These are phyloP conservation scores for Nemania sp. DNA, from an alignment of 2,329 filamentous ascomycete genomes.

Conservation along the genomic window DNA sequence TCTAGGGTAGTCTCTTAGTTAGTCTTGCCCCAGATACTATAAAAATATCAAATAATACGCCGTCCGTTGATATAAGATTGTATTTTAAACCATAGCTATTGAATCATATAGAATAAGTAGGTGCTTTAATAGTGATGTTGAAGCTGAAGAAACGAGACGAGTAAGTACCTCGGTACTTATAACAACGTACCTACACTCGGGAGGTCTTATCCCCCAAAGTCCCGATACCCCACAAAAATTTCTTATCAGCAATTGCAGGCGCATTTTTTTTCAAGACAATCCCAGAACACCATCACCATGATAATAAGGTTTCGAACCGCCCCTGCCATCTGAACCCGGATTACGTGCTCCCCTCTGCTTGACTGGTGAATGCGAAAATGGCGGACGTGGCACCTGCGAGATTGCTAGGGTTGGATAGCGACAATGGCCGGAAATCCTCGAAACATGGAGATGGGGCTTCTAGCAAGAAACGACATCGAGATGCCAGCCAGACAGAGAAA, in stretches of 20 bases:
- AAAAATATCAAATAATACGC: too few species aligned
- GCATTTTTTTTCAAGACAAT: neutral
- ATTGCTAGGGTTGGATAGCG: constrained; percentile 32
- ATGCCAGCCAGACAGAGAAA: constrained; percentile 48
- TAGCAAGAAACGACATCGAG: constrained; percentile 47
- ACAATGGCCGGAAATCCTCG: constrained; percentile 34
- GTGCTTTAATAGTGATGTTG: too few species aligned
- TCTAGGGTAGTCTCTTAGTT: too few species aligned
- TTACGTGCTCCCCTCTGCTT: neutral
- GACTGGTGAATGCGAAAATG: constrained; percentile 27
- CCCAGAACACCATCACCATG: neutral
- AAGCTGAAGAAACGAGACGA: too few species aligned
- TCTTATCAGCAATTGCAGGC: constrained; percentile 24
- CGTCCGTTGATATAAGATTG: too few species aligned
- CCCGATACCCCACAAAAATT: constrained; percentile 30
- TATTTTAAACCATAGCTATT: too few species aligned
- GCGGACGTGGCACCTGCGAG: constrained; percentile 35
- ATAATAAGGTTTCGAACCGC: neutral
- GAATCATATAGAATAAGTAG: too few species aligned
- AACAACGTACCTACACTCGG: neutral
- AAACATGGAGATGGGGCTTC: constrained; percentile 40
- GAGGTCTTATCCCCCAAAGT: neutral
- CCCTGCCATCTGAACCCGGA: neutral
- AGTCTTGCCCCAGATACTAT: too few species aligned
- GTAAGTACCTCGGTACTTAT: neutral